Evolutionary conservation across 225 moss, liverwort and hornwort genomes (phyloP).

Genomic region (Takakia lepidozioides): DNA sequence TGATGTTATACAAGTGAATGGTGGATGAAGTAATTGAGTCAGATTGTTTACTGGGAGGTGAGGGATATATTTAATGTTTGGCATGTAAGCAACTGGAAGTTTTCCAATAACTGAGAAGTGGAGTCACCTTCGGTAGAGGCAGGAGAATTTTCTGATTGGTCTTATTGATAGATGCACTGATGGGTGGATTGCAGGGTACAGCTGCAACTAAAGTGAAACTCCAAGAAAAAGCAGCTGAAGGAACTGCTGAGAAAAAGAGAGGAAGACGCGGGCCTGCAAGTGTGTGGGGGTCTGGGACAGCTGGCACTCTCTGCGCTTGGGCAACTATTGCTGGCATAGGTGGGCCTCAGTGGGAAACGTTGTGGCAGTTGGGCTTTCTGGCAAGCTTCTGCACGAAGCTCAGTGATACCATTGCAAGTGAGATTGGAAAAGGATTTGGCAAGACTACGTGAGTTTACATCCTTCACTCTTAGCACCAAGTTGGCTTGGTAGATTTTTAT

Average conservation of each 20-base stretch:
- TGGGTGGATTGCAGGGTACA: constrained; percentile 71
- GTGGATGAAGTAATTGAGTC: too few species aligned
- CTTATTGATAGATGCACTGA: too few species aligned
- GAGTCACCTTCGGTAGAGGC: neutral
- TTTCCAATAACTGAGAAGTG: neutral
- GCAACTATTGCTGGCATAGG: constrained; percentile 51
- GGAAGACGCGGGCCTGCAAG: constrained; percentile 88
- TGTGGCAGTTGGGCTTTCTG: constrained; percentile 80
- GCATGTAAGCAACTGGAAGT: neutral
- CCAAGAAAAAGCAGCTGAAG: constrained; percentile 81
- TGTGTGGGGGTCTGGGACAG: constrained; percentile 87
- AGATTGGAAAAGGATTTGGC: constrained; percentile 92
- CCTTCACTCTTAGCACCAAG: too few species aligned
- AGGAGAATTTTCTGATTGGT: too few species aligned
- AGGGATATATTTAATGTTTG: neutral
- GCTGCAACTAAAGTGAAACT: constrained; percentile 82
- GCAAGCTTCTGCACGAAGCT: constrained; percentile 97
- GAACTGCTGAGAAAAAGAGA: constrained; percentile 87
- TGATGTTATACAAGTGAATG: too few species aligned
- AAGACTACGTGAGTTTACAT: constrained; percentile 89
- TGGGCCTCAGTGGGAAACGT: constrained; percentile 34
- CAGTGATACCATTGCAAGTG: constrained; percentile 93
- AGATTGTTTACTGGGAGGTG: neutral
- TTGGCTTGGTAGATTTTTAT: too few species aligned
- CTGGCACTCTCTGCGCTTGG: constrained; percentile 66